Percentiles rank a stretch among this genome's conserved stretches.
Evolutionary conservation across 192 early-diverging fungal genomes (phyloP).

Genomic region (Backusella mclennaniae): DNA sequence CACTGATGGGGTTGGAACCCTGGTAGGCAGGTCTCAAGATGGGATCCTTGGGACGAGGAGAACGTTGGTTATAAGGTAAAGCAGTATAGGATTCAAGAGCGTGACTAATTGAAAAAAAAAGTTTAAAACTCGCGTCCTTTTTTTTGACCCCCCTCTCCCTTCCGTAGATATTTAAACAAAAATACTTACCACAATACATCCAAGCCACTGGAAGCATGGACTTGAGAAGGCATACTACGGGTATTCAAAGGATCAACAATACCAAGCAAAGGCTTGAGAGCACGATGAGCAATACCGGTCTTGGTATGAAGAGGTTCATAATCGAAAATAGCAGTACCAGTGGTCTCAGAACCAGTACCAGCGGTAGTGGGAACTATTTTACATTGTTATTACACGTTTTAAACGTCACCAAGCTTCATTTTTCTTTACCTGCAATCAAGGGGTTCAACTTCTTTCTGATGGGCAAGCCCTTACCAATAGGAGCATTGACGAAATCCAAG

Average conservation of each 20-base stretch:
- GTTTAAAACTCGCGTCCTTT: neutral
- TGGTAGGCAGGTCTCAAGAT: constrained; percentile 87
- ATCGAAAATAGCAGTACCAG: constrained; percentile 93
- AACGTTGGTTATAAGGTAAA: constrained; percentile 76
- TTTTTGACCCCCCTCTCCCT: neutral
- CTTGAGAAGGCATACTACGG: constrained; percentile 79
- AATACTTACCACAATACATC: constrained; percentile 69
- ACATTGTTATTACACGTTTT: neutral
- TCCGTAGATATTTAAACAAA: neutral
- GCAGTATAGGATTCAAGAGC: constrained; percentile 92
- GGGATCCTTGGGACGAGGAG: constrained; percentile 77
- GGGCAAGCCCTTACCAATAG: constrained; percentile 82
- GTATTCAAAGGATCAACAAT: constrained; percentile 91
- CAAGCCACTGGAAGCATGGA: constrained; percentile 81
- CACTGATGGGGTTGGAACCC: constrained; percentile 90
- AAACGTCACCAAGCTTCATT: neutral
- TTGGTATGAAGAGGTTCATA: constrained; percentile 80
- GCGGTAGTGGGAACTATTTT: constrained; percentile 44
- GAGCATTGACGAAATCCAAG: constrained; percentile 91
- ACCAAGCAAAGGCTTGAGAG: constrained; percentile 80
- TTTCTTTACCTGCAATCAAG: constrained; percentile 64
- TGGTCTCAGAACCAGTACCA: constrained; percentile 85
- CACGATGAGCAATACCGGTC: constrained; percentile 87
- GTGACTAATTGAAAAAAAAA: constrained; percentile 49
- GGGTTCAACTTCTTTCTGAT: constrained; percentile 74